These are phyloP conservation scores for Panicum virgatum DNA, from an alignment of 202 grass and related monocot species.

Conservation along the genomic window DNA sequence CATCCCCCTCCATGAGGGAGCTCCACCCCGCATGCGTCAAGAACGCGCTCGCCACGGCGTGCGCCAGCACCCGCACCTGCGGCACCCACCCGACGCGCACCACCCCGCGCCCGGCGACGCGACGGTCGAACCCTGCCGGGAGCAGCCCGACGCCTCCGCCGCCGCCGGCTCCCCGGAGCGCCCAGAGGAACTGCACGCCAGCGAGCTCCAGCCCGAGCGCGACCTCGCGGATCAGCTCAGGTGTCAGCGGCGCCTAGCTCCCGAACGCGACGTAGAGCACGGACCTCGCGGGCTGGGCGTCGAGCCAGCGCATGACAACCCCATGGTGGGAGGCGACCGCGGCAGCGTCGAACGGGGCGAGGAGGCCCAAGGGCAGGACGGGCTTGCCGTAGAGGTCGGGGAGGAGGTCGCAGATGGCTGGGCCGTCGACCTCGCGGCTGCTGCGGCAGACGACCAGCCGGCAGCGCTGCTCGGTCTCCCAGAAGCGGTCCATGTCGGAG, in stretches of 20 bases:
- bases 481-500: background rate
- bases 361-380: background rate
- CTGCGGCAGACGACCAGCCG: background rate
- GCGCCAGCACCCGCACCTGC: slow-evolving; percentile 41
- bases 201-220: slow-evolving; percentile 45
- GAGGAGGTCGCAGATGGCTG: background rate
- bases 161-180: background rate
- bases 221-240: slow-evolving; percentile 15
- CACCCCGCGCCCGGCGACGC: background rate
- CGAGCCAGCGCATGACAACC: slow-evolving; percentile 28
- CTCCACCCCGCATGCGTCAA: background rate
- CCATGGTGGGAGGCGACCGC: background rate
- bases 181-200: background rate
- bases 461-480: background rate
- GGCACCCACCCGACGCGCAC: slow-evolving; percentile 49
- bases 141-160: background rate
- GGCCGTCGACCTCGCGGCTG: background rate
- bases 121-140: slow-evolving; percentile 40
- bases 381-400: background rate
- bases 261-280: slow-evolving; percentile 57
- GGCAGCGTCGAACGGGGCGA: background rate
- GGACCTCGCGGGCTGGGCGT: slow-evolving; percentile 18
- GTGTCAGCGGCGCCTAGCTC: slow-evolving; percentile 27
- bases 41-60: slow-evolving; percentile 35
- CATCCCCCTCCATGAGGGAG: slow-evolving; percentile 31